Evolutionary conservation across 1,284 basidiomycete genomes (phyloP), one percentile per base, ranked within the genome.

Genomic region (Xanthoconium separans): DNA sequence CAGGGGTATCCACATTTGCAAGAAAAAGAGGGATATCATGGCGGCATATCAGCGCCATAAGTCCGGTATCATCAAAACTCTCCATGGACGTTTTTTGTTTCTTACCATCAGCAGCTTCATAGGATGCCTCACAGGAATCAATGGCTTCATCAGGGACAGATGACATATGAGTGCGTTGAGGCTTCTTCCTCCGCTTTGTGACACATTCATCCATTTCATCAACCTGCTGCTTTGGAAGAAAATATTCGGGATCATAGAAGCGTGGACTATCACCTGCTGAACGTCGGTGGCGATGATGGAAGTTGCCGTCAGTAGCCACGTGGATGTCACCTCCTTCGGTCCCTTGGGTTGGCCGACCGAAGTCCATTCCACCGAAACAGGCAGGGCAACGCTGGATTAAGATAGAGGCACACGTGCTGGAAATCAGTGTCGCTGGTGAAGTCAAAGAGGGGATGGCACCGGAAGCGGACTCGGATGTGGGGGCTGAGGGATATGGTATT

Each of bases 31-130:
- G 45, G 12, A 53, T 48, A 7, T 53, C 46, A 31, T 47, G 45
- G 2, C 39, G n/a, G n/a, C 44, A 54, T n/a, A 54, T 50, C 2
- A 54, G 42, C 1, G 27, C 53, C 53, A 54, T 54, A 5, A 54
- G 7, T 1, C 53, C 43, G 0, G 43, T 54, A 15, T 54, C 37
- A 16, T 53, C 31, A 8, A 44, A 53, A 36, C 34, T 34, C 13
- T 53, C 42, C 30, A 31, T 53, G 20, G 47, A 29, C 1, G 42
- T 27, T 13, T 53, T 53, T 9, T 47, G 44, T 12, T 53, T 49
- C 9, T 43, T 53, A 4, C 51, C 46, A 37, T 53, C 33, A 6
- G 46, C 40, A 20, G 51, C 51, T 30, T 53, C 31, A n/a, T 53
- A 48, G 15, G 46, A 53, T 10, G 4, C n/a, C 10, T 54, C 43